These are phyloP conservation scores for Arthrobotrys conoides DNA, from an alignment of 2,329 filamentous ascomycete genomes.

Conservation along the genomic window DNA sequence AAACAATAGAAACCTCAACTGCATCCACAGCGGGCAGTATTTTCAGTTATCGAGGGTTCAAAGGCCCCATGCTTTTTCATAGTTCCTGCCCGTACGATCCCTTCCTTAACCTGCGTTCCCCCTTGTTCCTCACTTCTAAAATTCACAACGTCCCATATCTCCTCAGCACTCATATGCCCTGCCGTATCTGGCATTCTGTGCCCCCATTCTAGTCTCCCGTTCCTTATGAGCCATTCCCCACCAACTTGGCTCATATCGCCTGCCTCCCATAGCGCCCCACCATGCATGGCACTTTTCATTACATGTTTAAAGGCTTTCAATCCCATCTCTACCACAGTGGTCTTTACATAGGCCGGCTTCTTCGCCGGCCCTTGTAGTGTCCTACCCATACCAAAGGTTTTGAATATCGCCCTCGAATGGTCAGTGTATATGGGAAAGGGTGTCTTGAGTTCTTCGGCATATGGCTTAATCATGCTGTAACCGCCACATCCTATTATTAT, in stretches of 20 bases:
- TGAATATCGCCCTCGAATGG: slow-evolving; percentile 50
- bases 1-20: slow-evolving; percentile 2
- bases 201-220: slow-evolving; percentile 52
- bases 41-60: slow-evolving; percentile 23
- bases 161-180: slow-evolving; percentile 56
- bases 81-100: slow-evolving; percentile 46
- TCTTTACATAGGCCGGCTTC: slow-evolving; percentile 54
- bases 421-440: slow-evolving; percentile 54
- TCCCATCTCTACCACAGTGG: slow-evolving; percentile 53
- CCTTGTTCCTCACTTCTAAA: slow-evolving; percentile 40
- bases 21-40: slow-evolving; percentile 36
- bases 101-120: slow-evolving; percentile 31
- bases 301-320: slow-evolving; percentile 55
- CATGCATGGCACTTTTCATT: slow-evolving; percentile 44
- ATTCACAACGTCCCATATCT: slow-evolving; percentile 59
- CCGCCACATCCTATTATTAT: slow-evolving; percentile 59
- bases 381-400: slow-evolving; percentile 48
- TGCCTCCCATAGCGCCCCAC: slow-evolving; percentile 50
- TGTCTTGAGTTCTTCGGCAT: slow-evolving; percentile 45
- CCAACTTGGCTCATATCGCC: slow-evolving; percentile 59
- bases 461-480: slow-evolving; percentile 45
- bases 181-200: slow-evolving; percentile 58
- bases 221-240: slow-evolving; percentile 55
- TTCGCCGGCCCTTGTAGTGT: slow-evolving; percentile 49
- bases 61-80: slow-evolving; percentile 55